Evolutionary conservation across 2,329 filamentous ascomycete species (phyloP), one percentile per base, ranked within the genome.

Genomic region (Colletotrichum gigasporum): DNA sequence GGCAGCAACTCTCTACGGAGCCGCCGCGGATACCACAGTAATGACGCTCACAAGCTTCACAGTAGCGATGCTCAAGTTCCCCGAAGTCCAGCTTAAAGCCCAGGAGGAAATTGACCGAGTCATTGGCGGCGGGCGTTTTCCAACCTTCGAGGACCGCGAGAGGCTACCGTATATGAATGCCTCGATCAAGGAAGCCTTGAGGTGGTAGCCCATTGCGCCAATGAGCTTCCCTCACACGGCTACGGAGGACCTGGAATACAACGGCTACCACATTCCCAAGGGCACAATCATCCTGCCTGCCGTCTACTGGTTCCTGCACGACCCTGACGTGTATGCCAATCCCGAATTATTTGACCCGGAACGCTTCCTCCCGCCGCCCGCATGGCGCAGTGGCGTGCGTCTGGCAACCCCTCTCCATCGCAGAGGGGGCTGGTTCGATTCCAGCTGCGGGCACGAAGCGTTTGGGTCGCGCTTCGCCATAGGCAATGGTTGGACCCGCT

Each of bases 251-350:
- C 82, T 85, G 56, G 69, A 72, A 6, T 85, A 83, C 68, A 76
- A 78, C 44, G 82, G 82, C 8, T 84, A 81, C 65, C 71, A 77
- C 22, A 82, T 86, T 26, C 84, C 84, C 1, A 74, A 77, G 3
- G 82, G 79, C 0, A 82, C 83, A 0, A 80, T 78, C 0, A 72
- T 86, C n/a, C n/a, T n/a, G n/a, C n/a, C n/a, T n/a, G n/a, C n/a
- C n/a, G n/a, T n/a, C n/a, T n/a, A n/a, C n/a, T n/a, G n/a, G n/a
- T n/a, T n/a, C n/a, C n/a, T n/a, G n/a, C n/a, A n/a, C n/a, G n/a
- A n/a, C n/a, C n/a, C n/a, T n/a, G n/a, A n/a, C n/a, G n/a, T n/a
- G n/a, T n/a, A n/a, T n/a, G n/a, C n/a, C n/a, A n/a, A n/a, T n/a
- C n/a, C n/a, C n/a, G n/a, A n/a, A n/a, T n/a, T n/a, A n/a, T n/a